Evolutionary conservation across 1,284 basidiomycete genomes (phyloP), one percentile per base, ranked within the genome.

Genomic region (Athelia psychrophila): DNA sequence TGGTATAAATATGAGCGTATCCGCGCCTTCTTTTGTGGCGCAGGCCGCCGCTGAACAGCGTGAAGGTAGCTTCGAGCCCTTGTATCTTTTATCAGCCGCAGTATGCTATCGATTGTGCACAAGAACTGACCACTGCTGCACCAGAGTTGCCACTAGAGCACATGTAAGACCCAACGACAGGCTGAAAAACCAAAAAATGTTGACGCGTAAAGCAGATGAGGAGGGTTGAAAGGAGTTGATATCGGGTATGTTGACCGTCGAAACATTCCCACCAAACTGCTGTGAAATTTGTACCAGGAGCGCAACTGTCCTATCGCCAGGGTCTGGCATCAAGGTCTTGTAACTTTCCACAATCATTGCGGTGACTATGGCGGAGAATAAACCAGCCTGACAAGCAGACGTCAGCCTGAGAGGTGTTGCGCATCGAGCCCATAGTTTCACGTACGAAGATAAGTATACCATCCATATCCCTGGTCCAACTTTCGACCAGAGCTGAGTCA

Each of bases 291-390:
- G 64, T 1, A 60, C 56, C 2, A 75, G 63, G 4, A 76, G 61
- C 16, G 56, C 46, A 6, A 67, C 59, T 2, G 66, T 67, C 2
- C 56, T 57, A 48, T 67, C 60, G 16, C 58, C 58, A 5, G 70
- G 63, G 47, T 71, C 64, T 3, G 68, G 68, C 35, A 60, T 59
- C 16, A 78, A 64, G 12, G 58, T 63, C 47, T 67, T 63, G 56
- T 72, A 72, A 51, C 71, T 72, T 51, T 77, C 69, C n/a, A 76
- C 63, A 47, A 76, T 64, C 53, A 78, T 77, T 2, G 75, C 64
- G 2, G 76, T 75, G 44, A 77, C 58, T 27, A 70, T 72, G 1
- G 72, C 73, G 40, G 75, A 76, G 55, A 78, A 77, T 4, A 78
- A 63, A 60, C 75, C 76, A 47, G 76, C 19, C 44, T 46, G 16